Evolutionary conservation across 352 stramenopile species (phyloP), one percentile per base, ranked within the genome.

Genomic region (Aphanomyces cochlioides): DNA sequence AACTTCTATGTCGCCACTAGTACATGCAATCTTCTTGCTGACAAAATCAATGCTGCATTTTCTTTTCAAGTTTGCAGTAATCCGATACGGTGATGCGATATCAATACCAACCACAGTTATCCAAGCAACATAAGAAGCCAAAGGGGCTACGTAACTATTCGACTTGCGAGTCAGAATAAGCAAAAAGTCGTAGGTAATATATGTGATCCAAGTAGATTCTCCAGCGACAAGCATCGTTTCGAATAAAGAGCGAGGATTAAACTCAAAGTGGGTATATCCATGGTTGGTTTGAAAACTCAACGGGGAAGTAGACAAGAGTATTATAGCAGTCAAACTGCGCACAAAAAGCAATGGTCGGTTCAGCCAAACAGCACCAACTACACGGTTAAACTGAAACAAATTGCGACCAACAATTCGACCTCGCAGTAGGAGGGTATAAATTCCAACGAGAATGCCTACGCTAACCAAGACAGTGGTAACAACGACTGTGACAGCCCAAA

Each of bases 351-450:
- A 61, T 8, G 63, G 63, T 4, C 63, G 63, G 3, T 41, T 47
- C 4, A 69, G 10, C 63, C 63, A 69, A 6, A 69, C 63, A 56
- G 47, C 37, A 17, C 63, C 63, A 5, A 69, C 63, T 15, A 69
- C 48, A 1, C 63, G 63, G 37, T 69, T 69, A 17, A 69, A 36
- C 13, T 41, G 19, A 41, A 69, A 61, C 3, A 69, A 40, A 40
- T 69, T 69, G 19, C 15, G 47, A 13, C 47, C 47, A 6, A 57
- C 63, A 40, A 69, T 61, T 7, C 36, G 43, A 36, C 40, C 63
- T 28, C 39, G 41, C 0, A 28, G n/a, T 5, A 7, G n/a, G 7
- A 69, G 10, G 2, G 41, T 64, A n/a, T 58, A 69, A n/a, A 61
- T 5, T 28, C 36, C n/a, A 7, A 69, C 2, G 17, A 69, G 7